A percentile compares a stretch with the other conserved stretches of the same genome.
These are phyloP conservation scores for Alectoria sarmentosa DNA, from an alignment of 495 filamentous ascomycete species.

Conservation along the genomic window DNA sequence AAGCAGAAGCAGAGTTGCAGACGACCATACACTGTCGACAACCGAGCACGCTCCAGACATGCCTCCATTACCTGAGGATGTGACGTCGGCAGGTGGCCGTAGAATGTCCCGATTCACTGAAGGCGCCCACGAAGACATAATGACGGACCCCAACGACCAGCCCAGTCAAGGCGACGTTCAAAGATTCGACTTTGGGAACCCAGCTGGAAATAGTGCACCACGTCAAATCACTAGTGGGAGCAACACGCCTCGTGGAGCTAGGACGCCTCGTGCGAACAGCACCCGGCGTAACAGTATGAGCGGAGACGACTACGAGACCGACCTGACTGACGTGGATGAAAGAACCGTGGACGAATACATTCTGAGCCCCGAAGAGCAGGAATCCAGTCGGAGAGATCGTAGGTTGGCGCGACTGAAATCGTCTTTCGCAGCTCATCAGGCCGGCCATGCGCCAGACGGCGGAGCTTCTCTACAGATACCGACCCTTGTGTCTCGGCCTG, in stretches of 20 bases:
- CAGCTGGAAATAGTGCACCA: neutral
- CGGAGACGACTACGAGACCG: slow-evolving; percentile 20
- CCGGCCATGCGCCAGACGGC: slow-evolving; percentile 7
- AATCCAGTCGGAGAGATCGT: slow-evolving; percentile 14
- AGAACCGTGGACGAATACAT: slow-evolving; percentile 20
- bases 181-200: slow-evolving; percentile 10
- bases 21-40: neutral
- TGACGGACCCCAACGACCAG: neutral
- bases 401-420: slow-evolving; percentile 12
- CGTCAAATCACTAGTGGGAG: slow-evolving; percentile 5
- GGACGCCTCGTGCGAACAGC: neutral
- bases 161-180: slow-evolving; percentile 12
- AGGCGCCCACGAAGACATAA: slow-evolving; percentile 6
- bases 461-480: slow-evolving; percentile 8
- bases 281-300: slow-evolving; percentile 4
- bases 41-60: slow-evolving; percentile 10
- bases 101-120: slow-evolving; percentile 15
- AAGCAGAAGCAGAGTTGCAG: slow-evolving; percentile 13
- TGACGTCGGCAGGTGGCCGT: neutral
- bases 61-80: slow-evolving; percentile 12
- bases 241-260: slow-evolving; percentile 1
- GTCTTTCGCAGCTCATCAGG: slow-evolving; percentile 10
- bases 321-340: slow-evolving; percentile 12
- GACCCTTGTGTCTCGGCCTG: neutral
- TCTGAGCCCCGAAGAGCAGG: slow-evolving; percentile 19